Conservation (phyloP, 352 stramenopile genomes). For the Phytophthora sp. region DNA sequence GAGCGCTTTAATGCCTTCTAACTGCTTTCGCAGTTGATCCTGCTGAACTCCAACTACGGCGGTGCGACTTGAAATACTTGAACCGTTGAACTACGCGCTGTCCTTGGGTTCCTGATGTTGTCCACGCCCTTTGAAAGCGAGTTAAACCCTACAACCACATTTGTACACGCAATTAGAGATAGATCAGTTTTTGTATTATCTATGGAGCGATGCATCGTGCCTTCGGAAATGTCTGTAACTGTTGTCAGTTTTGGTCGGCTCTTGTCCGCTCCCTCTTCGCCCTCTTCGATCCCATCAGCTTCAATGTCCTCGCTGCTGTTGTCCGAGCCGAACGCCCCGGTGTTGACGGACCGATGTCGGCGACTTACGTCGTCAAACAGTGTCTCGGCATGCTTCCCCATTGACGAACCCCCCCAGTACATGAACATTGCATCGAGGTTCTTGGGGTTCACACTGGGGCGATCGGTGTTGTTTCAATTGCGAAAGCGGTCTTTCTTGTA, state of each 20-base stretch:
- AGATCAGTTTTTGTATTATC: too few relatives aligned
- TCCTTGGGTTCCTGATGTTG: slow-evolving; percentile 1
- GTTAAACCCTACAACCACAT: neutral
- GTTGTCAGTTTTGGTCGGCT: too few relatives aligned
- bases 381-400: slow-evolving; percentile 4
- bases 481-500: slow-evolving; percentile 1
- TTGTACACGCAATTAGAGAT: too few relatives aligned
- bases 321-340: neutral
- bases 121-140: neutral
- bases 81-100: neutral
- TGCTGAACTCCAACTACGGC: neutral
- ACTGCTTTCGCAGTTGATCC: neutral
- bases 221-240: too few relatives aligned
- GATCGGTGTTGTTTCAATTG: slow-evolving; percentile 2
- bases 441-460: neutral
- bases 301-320: neutral
- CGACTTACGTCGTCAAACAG: slow-evolving; percentile 4
- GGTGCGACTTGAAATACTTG: neutral
- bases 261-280: too few relatives aligned
- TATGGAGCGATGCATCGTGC: too few relatives aligned
- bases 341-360: neutral
- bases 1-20: neutral
- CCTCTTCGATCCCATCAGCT: too few relatives aligned
- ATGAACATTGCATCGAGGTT: slow-evolving; percentile 3
- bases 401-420: neutral